Base-by-base conservation (phyloP, 495 filamentous ascomycete genomes). In the Articulospora tetracladia region DNA sequence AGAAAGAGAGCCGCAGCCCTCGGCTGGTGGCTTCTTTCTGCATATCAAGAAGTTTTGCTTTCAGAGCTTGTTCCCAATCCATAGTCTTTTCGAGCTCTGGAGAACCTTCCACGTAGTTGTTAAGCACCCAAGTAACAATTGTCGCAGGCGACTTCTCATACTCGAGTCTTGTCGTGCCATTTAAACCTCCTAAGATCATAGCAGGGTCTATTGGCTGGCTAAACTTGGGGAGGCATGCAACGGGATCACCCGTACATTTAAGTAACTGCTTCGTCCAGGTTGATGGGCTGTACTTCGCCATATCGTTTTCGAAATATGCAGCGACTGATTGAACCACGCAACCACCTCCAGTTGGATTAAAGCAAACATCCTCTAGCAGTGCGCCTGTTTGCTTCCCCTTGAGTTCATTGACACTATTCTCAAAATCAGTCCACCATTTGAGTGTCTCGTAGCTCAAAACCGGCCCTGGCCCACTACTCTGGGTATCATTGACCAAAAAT, bases 121-220 rank as follows among this genome's bases (percentile, higher is more conserved):
- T 93, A 30, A 98, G 82, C n/a, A 98, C 94, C 95, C 95, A 98
- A 0, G 94, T 97, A 6, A 87, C 83, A 15, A 97, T 86, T 65
- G 97, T 79, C 2, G 95, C 93, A 51, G 82, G 71, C 8, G 93
- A 82, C 41, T 92, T 84, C 0, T 89, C 75, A n/a, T 91, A 79
- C 65, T 90, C 79, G 6, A 15, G 25, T 10, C 30, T 17, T 20
- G 20, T 23, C 13, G 28, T 25, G 2, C n/a, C 83, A 2, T 80
- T 80, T 12, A 86, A 92, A 1, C 92, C 92, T 11, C 94, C 93
- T 36, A 98, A 76, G 22, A 98, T 83, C 77, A 96, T 85, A 58
- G 90, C 86, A 3, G 90, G 90, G 41, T 88, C 83, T 24, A 98
- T 74, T 7, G 94, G 94, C 65, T 95, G 92, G 48, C 85, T 79